Evolutionary conservation across 768 basidiomycete species (phyloP).

Genomic region (Tulasnella sp.): DNA sequence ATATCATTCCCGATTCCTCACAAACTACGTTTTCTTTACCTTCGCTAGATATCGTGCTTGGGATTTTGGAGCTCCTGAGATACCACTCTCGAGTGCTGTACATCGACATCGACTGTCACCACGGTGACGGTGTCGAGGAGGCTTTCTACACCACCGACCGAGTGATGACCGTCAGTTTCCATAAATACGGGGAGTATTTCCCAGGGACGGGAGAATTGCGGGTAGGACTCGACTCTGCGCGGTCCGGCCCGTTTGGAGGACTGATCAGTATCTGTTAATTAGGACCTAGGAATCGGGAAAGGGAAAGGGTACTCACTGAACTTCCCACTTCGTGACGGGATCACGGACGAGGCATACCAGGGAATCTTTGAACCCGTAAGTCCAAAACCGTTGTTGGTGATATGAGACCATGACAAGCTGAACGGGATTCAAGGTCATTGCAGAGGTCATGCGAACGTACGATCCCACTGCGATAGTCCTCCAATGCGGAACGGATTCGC

Average conservation of each 20-base stretch:
- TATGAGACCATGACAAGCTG: background rate
- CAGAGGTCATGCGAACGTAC: slow-evolving; percentile 87
- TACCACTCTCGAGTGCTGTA: slow-evolving; percentile 93
- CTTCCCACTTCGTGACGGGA: slow-evolving; percentile 89
- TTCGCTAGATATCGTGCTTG: slow-evolving; percentile 87
- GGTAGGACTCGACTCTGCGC: slow-evolving; percentile 32
- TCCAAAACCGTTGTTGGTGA: background rate
- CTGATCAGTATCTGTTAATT: slow-evolving; percentile 12
- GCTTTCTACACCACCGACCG: slow-evolving; percentile 98
- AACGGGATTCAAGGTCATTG: slow-evolving; percentile 55
- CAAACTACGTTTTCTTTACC: background rate
- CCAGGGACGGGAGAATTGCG: slow-evolving; percentile 97
- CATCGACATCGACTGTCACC: slow-evolving; percentile 97
- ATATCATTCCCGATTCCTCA: background rate
- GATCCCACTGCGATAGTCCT: slow-evolving; percentile 90
- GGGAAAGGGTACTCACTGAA: slow-evolving; percentile 92
- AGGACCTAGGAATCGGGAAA: slow-evolving; percentile 91
- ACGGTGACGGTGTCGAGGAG: slow-evolving; percentile 98
- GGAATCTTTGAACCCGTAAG: slow-evolving; percentile 86
- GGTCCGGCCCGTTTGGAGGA: background rate
- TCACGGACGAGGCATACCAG: slow-evolving; percentile 90
- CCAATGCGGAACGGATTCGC: slow-evolving; percentile 94
- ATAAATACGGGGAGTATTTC: slow-evolving; percentile 99
- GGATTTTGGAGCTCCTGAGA: slow-evolving; percentile 85
- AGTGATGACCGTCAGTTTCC: slow-evolving; percentile 97